Conservation (phyloP, 2,329 filamentous ascomycete species). For the Aspergillus flavus region DNA sequence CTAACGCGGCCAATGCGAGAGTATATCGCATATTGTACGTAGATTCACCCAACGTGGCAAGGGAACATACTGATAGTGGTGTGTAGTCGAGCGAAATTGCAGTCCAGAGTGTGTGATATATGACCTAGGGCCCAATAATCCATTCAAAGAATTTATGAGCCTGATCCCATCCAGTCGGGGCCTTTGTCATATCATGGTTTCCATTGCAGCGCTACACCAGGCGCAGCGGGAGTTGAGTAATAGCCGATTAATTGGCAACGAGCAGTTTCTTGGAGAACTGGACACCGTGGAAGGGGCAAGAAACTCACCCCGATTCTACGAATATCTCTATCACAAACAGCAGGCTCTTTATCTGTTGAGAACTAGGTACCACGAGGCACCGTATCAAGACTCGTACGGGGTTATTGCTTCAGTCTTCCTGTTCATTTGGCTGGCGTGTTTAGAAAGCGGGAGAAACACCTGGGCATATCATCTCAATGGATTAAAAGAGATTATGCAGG, state of each 20-base stretch:
- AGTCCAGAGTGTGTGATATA: constrained; percentile 17
- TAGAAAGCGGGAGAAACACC: constrained; percentile 17
- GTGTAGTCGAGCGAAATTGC: constrained; percentile 17
- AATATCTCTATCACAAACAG: not conserved
- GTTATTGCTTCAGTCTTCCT: constrained; percentile 15
- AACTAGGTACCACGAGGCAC: not conserved
- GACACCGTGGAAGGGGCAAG: not conserved
- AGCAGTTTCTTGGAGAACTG: not conserved
- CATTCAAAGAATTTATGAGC: constrained; percentile 19
- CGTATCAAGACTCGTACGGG: not conserved
- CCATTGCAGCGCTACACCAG: constrained; percentile 17
- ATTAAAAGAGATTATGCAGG: constrained; percentile 10
- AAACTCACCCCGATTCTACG: not conserved
- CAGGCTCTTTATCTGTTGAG: not conserved
- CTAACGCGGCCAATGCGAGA: not conserved
- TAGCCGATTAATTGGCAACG: not conserved
- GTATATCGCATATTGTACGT: not conserved
- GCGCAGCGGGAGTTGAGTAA: constrained; percentile 8
- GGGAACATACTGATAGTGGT: not conserved
- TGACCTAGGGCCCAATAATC: constrained; percentile 9
- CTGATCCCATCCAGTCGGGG: constrained; percentile 16
- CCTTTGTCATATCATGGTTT: constrained; percentile 16
- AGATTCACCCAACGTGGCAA: no score
- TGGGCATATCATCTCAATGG: constrained; percentile 18
- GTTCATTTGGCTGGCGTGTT: constrained; percentile 14